Percentiles rank a stretch among this genome's conserved stretches.
Conservation (phyloP, 371 early-diverging fungal genomes). For the Mucor circinelloides region DNA sequence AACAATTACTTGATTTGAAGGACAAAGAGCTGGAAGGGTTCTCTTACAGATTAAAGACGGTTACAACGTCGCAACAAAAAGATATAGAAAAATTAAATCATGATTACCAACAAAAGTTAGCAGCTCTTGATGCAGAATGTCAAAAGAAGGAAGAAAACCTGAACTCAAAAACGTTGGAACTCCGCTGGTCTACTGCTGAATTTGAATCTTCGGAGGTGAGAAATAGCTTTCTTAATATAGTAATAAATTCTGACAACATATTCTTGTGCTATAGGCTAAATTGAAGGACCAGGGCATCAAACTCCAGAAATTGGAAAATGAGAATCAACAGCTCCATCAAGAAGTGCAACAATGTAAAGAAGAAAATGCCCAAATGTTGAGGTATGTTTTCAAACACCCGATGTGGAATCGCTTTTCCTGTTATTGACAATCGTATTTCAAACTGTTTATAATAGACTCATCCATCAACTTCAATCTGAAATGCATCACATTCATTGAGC, state of each 20-base stretch:
- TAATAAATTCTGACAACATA: neutral
- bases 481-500: constrained; percentile 32
- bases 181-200: constrained; percentile 44
- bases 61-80: constrained; percentile 42
- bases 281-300: constrained; percentile 34
- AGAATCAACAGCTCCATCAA: constrained; percentile 33
- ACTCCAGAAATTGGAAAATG: constrained; percentile 34
- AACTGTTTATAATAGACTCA: constrained; percentile 26
- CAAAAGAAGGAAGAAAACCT: constrained; percentile 34
- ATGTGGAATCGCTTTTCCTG: neutral
- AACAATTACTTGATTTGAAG: constrained; percentile 42
- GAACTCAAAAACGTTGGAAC: constrained; percentile 44
- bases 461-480: constrained; percentile 45
- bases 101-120: constrained; percentile 35
- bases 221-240: neutral
- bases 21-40: constrained; percentile 49
- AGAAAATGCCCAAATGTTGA: constrained; percentile 53
- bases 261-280: constrained; percentile 28
- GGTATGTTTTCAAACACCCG: constrained; percentile 22
- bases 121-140: constrained; percentile 31
- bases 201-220: constrained; percentile 53
- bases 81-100: constrained; percentile 45
- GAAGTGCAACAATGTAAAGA: constrained; percentile 31
- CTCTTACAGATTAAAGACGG: constrained; percentile 41
- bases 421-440: neutral